Percentiles rank a stretch among this genome's conserved stretches.
phyloP scores from a whole-genome alignment of 2,329 filamentous ascomycete species.

The Verticillium nubilum region DNA sequence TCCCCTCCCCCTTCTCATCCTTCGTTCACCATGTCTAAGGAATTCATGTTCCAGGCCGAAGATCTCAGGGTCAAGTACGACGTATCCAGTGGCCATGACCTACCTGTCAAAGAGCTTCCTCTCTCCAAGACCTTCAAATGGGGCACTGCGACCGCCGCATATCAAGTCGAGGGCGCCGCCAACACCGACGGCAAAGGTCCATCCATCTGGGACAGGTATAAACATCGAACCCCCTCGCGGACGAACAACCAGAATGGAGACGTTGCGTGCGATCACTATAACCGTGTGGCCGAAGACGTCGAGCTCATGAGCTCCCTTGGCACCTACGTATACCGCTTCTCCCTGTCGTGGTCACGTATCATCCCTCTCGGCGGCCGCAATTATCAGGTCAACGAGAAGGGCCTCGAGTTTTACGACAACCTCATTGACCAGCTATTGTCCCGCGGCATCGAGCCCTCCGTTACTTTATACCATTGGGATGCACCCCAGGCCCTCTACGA shows the following conservation, averaged over 20 bases:
- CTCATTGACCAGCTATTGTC: slow-evolving; percentile 73
- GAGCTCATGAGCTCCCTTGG: slow-evolving; percentile 68
- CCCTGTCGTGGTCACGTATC: slow-evolving; percentile 77
- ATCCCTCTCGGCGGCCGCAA: slow-evolving; percentile 80
- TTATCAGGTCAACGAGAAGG: slow-evolving; percentile 74
- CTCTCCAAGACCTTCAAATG: slow-evolving; percentile 67
- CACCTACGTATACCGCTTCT: slow-evolving; percentile 76
- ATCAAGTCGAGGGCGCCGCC: slow-evolving; percentile 78
- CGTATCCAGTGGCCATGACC: not conserved
- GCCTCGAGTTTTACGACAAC: slow-evolving; percentile 71
- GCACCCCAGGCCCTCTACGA: slow-evolving; percentile 72
- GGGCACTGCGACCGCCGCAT: slow-evolving; percentile 77
- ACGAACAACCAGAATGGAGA: slow-evolving; percentile 70
- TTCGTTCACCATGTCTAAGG: not conserved
- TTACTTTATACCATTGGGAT: slow-evolving; percentile 88
- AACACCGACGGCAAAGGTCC: slow-evolving; percentile 72
- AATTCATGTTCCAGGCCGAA: slow-evolving; percentile 1
- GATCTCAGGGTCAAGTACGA: not conserved
- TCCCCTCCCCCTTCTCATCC: not conserved
- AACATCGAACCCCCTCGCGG: slow-evolving; percentile 73
- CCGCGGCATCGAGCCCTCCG: slow-evolving; percentile 71
- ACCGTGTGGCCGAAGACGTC: slow-evolving; percentile 72
- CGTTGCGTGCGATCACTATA: slow-evolving; percentile 82
- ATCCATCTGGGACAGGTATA: slow-evolving; percentile 90
- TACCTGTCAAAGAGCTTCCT: slow-evolving; percentile 14